Evolutionary conservation across 129 eudicot species (phyloP).

Genomic region (sunflower (Helianthus annuus)): DNA sequence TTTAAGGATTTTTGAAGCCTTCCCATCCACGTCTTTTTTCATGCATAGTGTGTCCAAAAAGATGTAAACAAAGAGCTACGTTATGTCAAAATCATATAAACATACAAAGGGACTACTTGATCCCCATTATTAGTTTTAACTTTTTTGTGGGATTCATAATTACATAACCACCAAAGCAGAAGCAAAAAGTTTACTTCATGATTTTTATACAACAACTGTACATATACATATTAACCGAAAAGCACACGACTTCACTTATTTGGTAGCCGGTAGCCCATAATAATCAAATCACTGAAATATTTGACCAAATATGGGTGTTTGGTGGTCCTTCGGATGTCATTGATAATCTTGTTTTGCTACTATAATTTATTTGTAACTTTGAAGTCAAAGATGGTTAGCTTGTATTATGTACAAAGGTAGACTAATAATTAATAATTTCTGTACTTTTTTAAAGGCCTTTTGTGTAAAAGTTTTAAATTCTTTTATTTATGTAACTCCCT

Average conservation of each 20-base stretch:
- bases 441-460: too few relatives aligned
- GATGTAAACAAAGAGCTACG: background rate
- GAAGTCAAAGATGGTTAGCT: background rate
- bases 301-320: background rate
- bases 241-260: background rate
- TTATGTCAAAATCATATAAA: background rate
- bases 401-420: too few relatives aligned
- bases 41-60: background rate
- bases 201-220: background rate
- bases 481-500: too few relatives aligned
- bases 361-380: background rate
- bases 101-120: background rate
- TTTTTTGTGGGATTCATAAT: background rate
- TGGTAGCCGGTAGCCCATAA: background rate
- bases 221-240: background rate
- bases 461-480: too few relatives aligned
- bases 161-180: background rate
- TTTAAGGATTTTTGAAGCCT: background rate
- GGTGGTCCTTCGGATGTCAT: background rate
- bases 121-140: background rate
- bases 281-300: too few relatives aligned
- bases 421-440: too few relatives aligned
- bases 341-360: background rate
- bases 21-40: background rate
- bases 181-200: background rate